A percentile compares a stretch with the other conserved stretches of the same genome.
These are phyloP conservation scores for Penicillium janthinellum DNA, from an alignment of 2,329 filamentous ascomycete species.

Conservation along the genomic window DNA sequence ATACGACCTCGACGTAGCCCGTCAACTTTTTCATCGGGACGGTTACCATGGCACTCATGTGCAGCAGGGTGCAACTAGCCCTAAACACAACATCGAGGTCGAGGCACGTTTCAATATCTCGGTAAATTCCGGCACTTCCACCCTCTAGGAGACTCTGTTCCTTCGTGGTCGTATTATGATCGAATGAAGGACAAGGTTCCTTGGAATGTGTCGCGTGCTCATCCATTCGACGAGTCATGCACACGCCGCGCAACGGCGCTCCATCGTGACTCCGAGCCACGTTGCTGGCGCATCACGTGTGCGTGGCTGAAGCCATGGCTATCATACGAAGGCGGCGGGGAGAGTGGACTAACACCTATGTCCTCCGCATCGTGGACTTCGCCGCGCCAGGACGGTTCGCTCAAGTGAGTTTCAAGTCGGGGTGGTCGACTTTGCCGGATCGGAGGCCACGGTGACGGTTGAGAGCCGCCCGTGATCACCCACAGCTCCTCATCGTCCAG, in stretches of 20 bases:
- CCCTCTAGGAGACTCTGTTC: no score
- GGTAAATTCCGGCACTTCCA: background rate
- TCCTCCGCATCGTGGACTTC: background rate
- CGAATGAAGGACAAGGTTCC: background rate
- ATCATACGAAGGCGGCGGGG: slow-evolving; percentile 33
- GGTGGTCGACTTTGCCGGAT: background rate
- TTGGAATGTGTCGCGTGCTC: background rate
- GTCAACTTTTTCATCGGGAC: background rate
- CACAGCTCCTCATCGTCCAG: slow-evolving; percentile 34
- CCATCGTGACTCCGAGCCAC: slow-evolving; percentile 27
- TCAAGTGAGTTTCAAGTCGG: background rate
- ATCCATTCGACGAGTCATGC: slow-evolving; percentile 36
- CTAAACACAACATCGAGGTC: no score
- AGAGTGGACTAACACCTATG: background rate
- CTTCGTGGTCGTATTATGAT: background rate
- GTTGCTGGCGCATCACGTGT: slow-evolving; percentile 9
- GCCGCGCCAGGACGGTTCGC: background rate
- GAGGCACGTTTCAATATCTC: background rate
- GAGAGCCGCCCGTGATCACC: slow-evolving; percentile 17
- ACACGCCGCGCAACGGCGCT: slow-evolving; percentile 27
- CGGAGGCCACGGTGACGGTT: background rate
- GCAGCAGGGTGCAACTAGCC: background rate
- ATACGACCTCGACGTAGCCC: background rate
- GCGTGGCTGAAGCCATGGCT: slow-evolving; percentile 21
- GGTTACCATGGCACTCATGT: background rate